These are phyloP conservation scores for Brettanomyces custersianus DNA, from an alignment of 805 yeast genomes.

Conservation along the genomic window DNA sequence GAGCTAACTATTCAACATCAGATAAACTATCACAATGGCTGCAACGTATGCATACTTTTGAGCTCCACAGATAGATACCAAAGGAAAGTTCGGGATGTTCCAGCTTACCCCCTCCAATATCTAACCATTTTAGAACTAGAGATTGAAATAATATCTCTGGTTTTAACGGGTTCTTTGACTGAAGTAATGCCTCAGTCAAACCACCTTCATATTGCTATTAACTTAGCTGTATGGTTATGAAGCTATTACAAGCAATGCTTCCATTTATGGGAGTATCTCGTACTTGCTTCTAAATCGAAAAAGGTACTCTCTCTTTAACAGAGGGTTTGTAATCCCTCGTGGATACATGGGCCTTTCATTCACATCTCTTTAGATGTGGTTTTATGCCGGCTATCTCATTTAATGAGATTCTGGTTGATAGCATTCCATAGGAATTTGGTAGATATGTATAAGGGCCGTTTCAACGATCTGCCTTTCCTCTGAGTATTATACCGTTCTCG, in stretches of 20 bases:
- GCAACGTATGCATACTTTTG: conserved; percentile 11
- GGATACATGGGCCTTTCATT: conserved; percentile 1
- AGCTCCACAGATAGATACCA: not conserved
- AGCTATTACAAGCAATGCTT: conserved; percentile 23
- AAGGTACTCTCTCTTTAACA: no score
- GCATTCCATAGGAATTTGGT: conserved; percentile 25
- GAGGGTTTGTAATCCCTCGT: conserved; percentile 1
- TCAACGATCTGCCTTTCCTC: conserved; percentile 27
- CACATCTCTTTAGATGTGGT: conserved; percentile 1
- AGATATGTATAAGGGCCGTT: no score
- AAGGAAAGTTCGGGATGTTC: not conserved
- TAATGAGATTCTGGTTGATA: conserved; percentile 18
- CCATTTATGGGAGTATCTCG: conserved; percentile 17
- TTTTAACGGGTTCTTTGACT: not conserved
- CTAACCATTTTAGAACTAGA: not conserved
- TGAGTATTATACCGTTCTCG: conserved; percentile 20
- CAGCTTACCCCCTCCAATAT: no score
- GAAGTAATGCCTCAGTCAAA: no score
- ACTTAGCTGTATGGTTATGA: conserved; percentile 20
- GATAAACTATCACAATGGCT: conserved; percentile 15
- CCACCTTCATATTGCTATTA: conserved; percentile 1
- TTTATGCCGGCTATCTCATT: conserved; percentile 4
- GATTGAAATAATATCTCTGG: not conserved
- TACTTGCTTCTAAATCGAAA: conserved; percentile 24
- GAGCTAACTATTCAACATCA: no score